Percentiles rank a stretch among this genome's conserved stretches.
These are phyloP conservation scores for Serendipita sp. DNA, from an alignment of 768 basidiomycete species.

Conservation along the genomic window DNA sequence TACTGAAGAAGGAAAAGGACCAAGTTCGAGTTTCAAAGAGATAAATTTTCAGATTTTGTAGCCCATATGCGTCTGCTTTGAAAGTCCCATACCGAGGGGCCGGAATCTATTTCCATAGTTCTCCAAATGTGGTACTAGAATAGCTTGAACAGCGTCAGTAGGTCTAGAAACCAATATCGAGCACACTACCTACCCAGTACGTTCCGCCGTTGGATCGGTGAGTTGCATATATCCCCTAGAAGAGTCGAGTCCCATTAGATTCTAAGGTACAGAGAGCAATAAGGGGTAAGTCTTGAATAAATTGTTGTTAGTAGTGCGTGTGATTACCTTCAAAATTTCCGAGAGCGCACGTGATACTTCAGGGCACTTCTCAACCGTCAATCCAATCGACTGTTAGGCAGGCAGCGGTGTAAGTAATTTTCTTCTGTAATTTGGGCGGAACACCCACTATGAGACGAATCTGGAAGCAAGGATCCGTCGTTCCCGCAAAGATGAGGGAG, in stretches of 20 bases:
- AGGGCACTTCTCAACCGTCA: not conserved
- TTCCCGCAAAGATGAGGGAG: not conserved
- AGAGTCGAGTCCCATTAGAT: not conserved
- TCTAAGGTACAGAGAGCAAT: not conserved
- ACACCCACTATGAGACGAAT: not conserved
- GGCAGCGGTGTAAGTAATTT: not conserved
- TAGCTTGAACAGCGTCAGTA: not conserved
- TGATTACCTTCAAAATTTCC: not conserved
- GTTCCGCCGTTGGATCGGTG: not conserved
- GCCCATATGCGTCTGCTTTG: too few relatives aligned
- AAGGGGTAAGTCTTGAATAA: not conserved
- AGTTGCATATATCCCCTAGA: conserved; percentile 3
- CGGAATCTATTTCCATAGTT: not conserved
- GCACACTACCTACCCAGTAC: not conserved
- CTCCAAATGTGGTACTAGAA: not conserved
- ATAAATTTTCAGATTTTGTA: not conserved
- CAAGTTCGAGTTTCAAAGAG: not conserved
- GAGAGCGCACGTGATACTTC: not conserved
- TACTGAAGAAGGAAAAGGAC: too few relatives aligned
- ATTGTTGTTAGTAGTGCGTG: not conserved
- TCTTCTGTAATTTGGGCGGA: not conserved
- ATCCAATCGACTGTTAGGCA: not conserved
- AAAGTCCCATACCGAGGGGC: not conserved
- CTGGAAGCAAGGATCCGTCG: conserved; percentile 1
- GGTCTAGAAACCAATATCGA: not conserved